Evolutionary conservation across 2,329 filamentous ascomycete species (phyloP), one percentile per base, ranked within the genome.

Genomic region (Xylariaceae sp.): DNA sequence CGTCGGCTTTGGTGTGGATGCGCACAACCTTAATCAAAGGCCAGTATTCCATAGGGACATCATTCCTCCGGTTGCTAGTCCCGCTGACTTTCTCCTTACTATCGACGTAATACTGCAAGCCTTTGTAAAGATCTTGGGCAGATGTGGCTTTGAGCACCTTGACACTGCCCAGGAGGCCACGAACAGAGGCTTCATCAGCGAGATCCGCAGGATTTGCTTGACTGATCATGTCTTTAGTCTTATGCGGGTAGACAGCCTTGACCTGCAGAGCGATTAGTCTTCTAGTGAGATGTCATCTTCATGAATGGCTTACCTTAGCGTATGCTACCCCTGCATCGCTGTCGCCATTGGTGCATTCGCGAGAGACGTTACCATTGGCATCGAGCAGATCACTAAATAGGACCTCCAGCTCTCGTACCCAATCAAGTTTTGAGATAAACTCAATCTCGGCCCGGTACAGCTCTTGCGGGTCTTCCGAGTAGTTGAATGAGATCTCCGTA

Each of bases 401-500:
- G 2, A 66, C 53, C 1, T 59, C 50, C 0, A 83, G 61, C 44
- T 83, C 78, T 8, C 61, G 64, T 15, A 63, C 52, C 79, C 79
- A 82, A 3, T 79, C 73, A 0, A 65, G 62, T 0, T 39, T 48
- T 9, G 63, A 59, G 35, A 83, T 73, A 52, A 83, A 83, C 38
- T 81, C 72, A 11, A 84, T 67, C 37, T 79, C 71, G 0, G 76
- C 79, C 2, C 64, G 60, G 48, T 82, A 83, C 0, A 37, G 47
- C 28, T 53, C 38, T 0, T 39, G 19, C 0, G 64, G 57, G 4
- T 70, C 55, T 0, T 65, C 53, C 8, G 62, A 69, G 19, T 67
- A n/a, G 38, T 83, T 83, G 58, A 69, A 82, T 0, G 71, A 71
- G 2, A 84, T 69, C 50, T 83, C 78, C 0, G 78, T 83, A 1